Percentiles rank a stretch among this genome's conserved stretches.
These are phyloP conservation scores for Cylindrotheca closterium DNA, from an alignment of 108 stramenopile species.

Conservation along the genomic window DNA sequence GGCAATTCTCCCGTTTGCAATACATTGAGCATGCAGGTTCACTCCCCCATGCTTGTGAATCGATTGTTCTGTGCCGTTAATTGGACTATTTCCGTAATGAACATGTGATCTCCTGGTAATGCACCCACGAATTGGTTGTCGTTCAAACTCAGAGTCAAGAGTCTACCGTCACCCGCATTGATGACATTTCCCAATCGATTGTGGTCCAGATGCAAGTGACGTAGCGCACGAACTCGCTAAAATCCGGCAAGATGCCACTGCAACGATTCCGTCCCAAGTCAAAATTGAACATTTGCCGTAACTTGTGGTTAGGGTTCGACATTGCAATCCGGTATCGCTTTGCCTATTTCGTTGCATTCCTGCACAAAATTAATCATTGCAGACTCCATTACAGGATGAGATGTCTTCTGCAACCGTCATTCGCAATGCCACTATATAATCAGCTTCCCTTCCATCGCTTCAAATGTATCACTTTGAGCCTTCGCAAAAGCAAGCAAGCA, in stretches of 20 bases:
- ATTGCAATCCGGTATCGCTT: no score
- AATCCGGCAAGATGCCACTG: slow-evolving; percentile 48
- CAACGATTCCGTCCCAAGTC: slow-evolving; percentile 44
- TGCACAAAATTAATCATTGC: no score
- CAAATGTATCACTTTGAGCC: no score
- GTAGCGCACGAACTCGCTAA: slow-evolving; percentile 18
- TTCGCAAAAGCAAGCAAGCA: no score
- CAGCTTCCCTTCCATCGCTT: no score
- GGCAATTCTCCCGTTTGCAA: slow-evolving; percentile 28
- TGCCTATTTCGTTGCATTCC: no score
- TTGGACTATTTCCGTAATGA: slow-evolving; percentile 18
- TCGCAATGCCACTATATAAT: no score
- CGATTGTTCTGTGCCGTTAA: slow-evolving; percentile 32
- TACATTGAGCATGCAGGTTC: slow-evolving; percentile 30
- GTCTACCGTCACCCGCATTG: slow-evolving; percentile 41
- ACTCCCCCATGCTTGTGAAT: slow-evolving; percentile 18
- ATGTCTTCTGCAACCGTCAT: no score
- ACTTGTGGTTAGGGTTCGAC: no score
- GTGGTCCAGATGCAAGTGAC: slow-evolving; percentile 43
- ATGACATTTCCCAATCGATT: slow-evolving; percentile 46
- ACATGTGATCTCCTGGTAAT: slow-evolving; percentile 22
- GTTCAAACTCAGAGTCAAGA: slow-evolving; percentile 28
- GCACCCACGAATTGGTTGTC: slow-evolving; percentile 45
- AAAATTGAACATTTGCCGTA: slow-evolving; percentile 33
- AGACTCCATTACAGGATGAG: no score